These are phyloP conservation scores for Phytophthora nicotianae DNA, from an alignment of 352 stramenopile genomes.

Conservation along the genomic window DNA sequence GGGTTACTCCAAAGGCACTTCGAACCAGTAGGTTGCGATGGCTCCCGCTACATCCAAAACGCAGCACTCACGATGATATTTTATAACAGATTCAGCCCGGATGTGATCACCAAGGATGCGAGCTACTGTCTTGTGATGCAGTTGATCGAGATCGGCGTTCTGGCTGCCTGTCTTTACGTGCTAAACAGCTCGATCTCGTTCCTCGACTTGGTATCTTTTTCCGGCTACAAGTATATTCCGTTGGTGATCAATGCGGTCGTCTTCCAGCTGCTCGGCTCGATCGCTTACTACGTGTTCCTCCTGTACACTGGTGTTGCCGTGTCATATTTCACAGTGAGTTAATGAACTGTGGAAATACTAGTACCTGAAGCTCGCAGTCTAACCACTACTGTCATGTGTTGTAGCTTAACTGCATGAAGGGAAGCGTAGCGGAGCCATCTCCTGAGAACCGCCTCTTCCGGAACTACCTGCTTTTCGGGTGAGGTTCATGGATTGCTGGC, in stretches of 20 bases:
- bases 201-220: conserved; percentile 97
- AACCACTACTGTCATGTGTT: conserved; percentile 8
- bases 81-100: conserved; percentile 92
- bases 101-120: conserved; percentile 94
- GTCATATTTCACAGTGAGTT: conserved; percentile 94
- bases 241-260: conserved; percentile 95
- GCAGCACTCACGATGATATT: conserved; percentile 7
- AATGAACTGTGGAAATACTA: background rate
- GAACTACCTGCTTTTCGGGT: conserved; percentile 90
- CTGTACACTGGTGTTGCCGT: conserved; percentile 93
- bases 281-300: conserved; percentile 93
- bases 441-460: conserved; percentile 77
- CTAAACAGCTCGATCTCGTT: conserved; percentile 93
- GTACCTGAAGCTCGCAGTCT: conserved; percentile 2
- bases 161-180: conserved; percentile 95
- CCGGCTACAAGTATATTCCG: conserved; percentile 99
- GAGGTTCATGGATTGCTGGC: conserved; percentile 10
- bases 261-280: conserved; percentile 80
- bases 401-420: conserved; percentile 91
- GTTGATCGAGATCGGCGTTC: conserved; percentile 92
- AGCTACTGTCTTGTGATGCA: conserved; percentile 92
- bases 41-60: conserved; percentile 1
- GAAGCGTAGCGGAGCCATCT: conserved; percentile 74
- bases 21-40: conserved; percentile 71
- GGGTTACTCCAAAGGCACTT: conserved; percentile 95